phyloP scores from a whole-genome alignment of 192 early-diverging fungal genomes.

The Coemansia aciculifera region DNA sequence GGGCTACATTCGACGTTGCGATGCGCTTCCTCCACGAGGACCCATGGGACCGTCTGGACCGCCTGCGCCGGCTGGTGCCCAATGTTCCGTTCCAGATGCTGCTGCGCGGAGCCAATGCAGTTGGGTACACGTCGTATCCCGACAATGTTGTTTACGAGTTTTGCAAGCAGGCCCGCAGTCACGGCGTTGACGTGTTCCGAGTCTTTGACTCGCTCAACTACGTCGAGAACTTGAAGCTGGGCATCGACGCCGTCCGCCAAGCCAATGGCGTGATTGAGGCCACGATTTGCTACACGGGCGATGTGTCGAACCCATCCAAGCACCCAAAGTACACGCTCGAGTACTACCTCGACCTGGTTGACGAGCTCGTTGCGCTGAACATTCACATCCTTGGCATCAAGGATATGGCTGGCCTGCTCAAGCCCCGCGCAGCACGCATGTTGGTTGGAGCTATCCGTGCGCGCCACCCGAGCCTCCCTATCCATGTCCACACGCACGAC shows the following conservation, averaged over 20 bases:
- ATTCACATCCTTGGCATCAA: conserved; percentile 93
- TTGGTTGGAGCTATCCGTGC: conserved; percentile 85
- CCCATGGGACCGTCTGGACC: conserved; percentile 91
- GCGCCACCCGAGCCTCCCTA: conserved; percentile 85
- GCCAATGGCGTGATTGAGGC: conserved; percentile 95
- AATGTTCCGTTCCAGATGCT: conserved; percentile 99
- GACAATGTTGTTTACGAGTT: conserved; percentile 98
- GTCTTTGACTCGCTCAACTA: conserved; percentile 99
- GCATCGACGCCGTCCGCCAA: conserved; percentile 88
- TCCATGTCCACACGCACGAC: conserved; percentile 97
- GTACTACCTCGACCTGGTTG: conserved; percentile 91
- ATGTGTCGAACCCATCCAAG: conserved; percentile 81
- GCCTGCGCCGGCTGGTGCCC: conserved; percentile 83
- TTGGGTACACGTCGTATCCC: conserved; percentile 96
- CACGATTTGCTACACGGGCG: conserved; percentile 90
- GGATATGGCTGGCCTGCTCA: conserved; percentile 97
- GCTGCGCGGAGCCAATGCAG: conserved; percentile 95
- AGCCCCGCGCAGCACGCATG: conserved; percentile 85
- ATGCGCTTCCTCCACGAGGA: conserved; percentile 96
- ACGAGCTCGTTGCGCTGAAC: conserved; percentile 83
- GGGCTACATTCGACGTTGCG: conserved; percentile 96
- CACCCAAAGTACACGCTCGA: conserved; percentile 81
- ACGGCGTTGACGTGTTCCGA: conserved; percentile 96
- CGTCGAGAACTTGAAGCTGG: conserved; percentile 91
- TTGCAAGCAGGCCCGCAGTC: conserved; percentile 83